Evolutionary conservation across 2,329 filamentous ascomycete species (phyloP).

Genomic region (Penicillium concentricum): DNA sequence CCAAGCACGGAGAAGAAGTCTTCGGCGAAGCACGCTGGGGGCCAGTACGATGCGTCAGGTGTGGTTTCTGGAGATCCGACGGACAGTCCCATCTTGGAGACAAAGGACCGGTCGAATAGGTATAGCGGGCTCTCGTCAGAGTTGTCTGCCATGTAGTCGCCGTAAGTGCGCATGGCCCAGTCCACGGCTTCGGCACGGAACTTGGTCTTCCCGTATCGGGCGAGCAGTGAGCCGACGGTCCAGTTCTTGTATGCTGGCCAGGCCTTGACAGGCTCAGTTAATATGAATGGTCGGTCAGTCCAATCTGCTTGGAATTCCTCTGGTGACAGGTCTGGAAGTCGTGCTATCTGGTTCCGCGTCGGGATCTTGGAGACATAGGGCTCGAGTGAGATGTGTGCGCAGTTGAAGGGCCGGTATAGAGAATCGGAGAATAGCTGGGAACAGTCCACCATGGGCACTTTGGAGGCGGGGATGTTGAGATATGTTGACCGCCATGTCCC

Average conservation of each 20-base stretch:
- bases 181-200: slow-evolving; percentile 93
- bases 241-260: slow-evolving; percentile 79
- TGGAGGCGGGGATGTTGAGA: slow-evolving; percentile 57
- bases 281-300: slow-evolving; percentile 80
- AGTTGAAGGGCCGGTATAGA: slow-evolving; percentile 85
- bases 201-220: slow-evolving; percentile 62
- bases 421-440: slow-evolving; percentile 83
- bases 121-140: slow-evolving; percentile 87
- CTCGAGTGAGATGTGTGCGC: slow-evolving; percentile 69
- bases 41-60: slow-evolving; percentile 66
- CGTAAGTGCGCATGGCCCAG: slow-evolving; percentile 81
- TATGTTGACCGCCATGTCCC: slow-evolving; percentile 83
- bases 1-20: slow-evolving; percentile 82
- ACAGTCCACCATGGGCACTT: slow-evolving; percentile 65
- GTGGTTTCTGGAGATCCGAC: slow-evolving; percentile 50
- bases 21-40: slow-evolving; percentile 78
- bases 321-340: slow-evolving; percentile 66
- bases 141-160: slow-evolving; percentile 76
- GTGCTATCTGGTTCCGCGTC: slow-evolving; percentile 66
- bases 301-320: slow-evolving; percentile 73
- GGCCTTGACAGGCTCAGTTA: slow-evolving; percentile 74
- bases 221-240: slow-evolving; percentile 66
- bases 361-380: slow-evolving; percentile 73
- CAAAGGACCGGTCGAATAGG: slow-evolving; percentile 84
- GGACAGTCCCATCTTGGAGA: slow-evolving; percentile 74